phyloP scores from a whole-genome alignment of 345 rosid species.

The Citrus inodora region DNA sequence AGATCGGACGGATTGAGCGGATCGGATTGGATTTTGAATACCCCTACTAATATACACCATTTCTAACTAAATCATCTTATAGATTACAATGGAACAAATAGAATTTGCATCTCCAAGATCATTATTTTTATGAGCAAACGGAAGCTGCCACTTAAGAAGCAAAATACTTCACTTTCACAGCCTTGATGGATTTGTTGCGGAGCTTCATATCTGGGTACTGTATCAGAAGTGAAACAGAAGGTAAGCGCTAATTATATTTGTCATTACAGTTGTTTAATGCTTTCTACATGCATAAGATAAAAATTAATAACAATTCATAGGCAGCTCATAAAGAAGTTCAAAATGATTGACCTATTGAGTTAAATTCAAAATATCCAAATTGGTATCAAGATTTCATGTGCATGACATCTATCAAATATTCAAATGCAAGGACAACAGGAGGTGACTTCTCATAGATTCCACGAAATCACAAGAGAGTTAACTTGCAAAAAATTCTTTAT shows the following conservation, averaged over 20 bases:
- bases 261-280: neutral
- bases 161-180: conserved; percentile 12
- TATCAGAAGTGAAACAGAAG: neutral
- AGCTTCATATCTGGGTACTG: conserved; percentile 56
- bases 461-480: neutral
- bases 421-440: neutral
- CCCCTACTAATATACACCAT: neutral
- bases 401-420: neutral
- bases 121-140: neutral
- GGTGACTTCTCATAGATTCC: neutral
- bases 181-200: conserved; percentile 53
- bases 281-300: neutral
- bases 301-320: neutral
- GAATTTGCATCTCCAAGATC: neutral
- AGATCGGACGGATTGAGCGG: too few relatives aligned
- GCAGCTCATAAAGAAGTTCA: neutral
- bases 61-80: neutral
- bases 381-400: neutral
- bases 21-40: too few relatives aligned
- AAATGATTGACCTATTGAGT: neutral
- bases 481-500: neutral
- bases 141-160: neutral
- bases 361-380: neutral
- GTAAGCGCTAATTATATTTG: neutral
- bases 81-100: neutral